phyloP scores from a whole-genome alignment of 306 rosid species.

The Amphicarpaea edgeworthii region DNA sequence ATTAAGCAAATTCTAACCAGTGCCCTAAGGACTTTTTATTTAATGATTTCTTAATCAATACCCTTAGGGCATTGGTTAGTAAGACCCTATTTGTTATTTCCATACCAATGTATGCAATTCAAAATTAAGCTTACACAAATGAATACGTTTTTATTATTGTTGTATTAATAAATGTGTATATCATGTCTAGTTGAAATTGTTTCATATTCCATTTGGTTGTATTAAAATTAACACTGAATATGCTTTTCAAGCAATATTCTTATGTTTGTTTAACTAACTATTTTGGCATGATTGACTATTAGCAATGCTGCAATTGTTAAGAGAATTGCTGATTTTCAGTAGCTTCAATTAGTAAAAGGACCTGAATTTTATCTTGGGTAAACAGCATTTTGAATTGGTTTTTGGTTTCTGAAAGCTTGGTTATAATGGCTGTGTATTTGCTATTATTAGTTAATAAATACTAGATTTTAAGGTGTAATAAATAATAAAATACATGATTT shows the following conservation, averaged over 20 bases:
- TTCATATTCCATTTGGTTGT: background rate
- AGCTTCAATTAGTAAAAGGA: conserved; percentile 18
- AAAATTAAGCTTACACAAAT: conserved; percentile 8
- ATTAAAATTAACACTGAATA: background rate
- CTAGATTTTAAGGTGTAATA: conserved; percentile 7
- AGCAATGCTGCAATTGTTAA: conserved; percentile 13
- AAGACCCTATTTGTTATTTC: background rate
- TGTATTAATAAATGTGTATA: background rate
- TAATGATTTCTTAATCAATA: background rate
- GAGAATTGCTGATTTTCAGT: background rate
- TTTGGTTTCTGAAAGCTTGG: too few species aligned
- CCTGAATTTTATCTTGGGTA: background rate
- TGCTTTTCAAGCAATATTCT: background rate
- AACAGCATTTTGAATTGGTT: background rate
- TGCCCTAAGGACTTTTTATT: too few species aligned
- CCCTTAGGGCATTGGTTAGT: background rate
- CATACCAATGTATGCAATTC: background rate
- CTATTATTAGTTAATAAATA: background rate
- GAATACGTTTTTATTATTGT: background rate
- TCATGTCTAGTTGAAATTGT: background rate
- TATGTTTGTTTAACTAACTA: background rate
- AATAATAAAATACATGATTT: background rate
- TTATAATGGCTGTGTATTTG: too few species aligned
- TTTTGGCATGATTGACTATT: conserved; percentile 1
- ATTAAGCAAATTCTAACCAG: background rate